phyloP scores from a whole-genome alignment of 257 asterid genomes.

The Cynanchum wilfordii region DNA sequence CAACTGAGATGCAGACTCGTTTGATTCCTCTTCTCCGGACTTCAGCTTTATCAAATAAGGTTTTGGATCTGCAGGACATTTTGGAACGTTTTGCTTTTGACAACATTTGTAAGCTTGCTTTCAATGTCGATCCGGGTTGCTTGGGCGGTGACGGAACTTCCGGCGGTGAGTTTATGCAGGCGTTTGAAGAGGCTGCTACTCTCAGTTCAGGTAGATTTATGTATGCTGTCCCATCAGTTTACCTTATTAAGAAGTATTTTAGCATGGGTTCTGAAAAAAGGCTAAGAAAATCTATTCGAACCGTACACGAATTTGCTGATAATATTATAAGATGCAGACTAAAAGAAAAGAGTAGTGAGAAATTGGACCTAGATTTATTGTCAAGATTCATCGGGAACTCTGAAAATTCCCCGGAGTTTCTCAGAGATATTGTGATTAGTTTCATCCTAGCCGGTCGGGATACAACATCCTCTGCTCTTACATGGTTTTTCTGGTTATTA shows the following conservation, averaged over 20 bases:
- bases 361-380: constrained; percentile 56
- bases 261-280: constrained; percentile 61
- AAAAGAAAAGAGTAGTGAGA: constrained; percentile 32
- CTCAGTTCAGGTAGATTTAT: constrained; percentile 74
- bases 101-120: constrained; percentile 67
- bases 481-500: constrained; percentile 85
- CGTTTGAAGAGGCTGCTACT: constrained; percentile 74
- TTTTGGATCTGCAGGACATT: constrained; percentile 62
- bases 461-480: constrained; percentile 77
- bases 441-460: constrained; percentile 90
- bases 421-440: constrained; percentile 78
- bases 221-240: constrained; percentile 45
- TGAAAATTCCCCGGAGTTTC: constrained; percentile 47
- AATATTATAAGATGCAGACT: constrained; percentile 52
- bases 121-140: constrained; percentile 72
- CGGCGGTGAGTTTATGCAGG: constrained; percentile 64
- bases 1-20: constrained; percentile 41
- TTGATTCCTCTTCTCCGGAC: constrained; percentile 47
- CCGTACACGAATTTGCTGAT: constrained; percentile 67
- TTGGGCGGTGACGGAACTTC: constrained; percentile 57
- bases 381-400: constrained; percentile 56
- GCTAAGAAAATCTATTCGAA: constrained; percentile 41
- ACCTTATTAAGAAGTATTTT: constrained; percentile 41
- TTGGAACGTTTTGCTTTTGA: constrained; percentile 84
- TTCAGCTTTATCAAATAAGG: constrained; percentile 23